Evolutionary conservation across 305 asterid genomes (phyloP).

Genomic region (Ilex paraguariensis): DNA sequence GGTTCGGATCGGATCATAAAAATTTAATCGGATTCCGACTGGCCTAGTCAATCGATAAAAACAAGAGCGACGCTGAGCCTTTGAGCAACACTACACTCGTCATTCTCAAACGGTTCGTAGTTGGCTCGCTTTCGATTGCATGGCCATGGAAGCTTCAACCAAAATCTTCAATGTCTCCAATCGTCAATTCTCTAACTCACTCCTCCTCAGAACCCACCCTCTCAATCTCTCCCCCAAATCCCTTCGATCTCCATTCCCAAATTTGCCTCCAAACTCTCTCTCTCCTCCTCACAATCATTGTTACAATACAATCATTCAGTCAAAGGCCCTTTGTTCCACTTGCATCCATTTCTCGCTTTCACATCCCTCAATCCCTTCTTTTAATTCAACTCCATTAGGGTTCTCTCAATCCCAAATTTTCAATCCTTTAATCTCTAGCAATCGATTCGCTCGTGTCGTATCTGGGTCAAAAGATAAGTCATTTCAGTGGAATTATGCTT

Average conservation of each 20-base stretch:
- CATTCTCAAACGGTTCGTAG: not conserved
- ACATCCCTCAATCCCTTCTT: constrained; percentile 11
- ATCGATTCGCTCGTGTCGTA: constrained; percentile 28
- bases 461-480: constrained; percentile 26
- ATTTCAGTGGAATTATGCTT: constrained; percentile 46
- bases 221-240: not conserved
- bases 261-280: not conserved
- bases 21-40: too few species aligned
- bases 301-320: not conserved
- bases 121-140: not conserved
- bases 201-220: not conserved
- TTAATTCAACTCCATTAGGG: constrained; percentile 1
- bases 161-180: not conserved
- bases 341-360: constrained; percentile 1
- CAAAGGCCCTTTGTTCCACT: not conserved
- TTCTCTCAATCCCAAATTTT: constrained; percentile 13
- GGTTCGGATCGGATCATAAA: too few species aligned
- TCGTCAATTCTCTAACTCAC: not conserved
- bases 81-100: too few species aligned
- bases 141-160: not conserved
- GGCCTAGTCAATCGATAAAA: too few species aligned
- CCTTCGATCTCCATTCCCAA: not conserved
- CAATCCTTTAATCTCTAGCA: constrained; percentile 21
- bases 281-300: not conserved
- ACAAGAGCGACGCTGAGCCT: too few species aligned